These are phyloP conservation scores for Urochloa ruziziensis DNA, from an alignment of 176 grass and related monocot genomes.

Conservation along the genomic window DNA sequence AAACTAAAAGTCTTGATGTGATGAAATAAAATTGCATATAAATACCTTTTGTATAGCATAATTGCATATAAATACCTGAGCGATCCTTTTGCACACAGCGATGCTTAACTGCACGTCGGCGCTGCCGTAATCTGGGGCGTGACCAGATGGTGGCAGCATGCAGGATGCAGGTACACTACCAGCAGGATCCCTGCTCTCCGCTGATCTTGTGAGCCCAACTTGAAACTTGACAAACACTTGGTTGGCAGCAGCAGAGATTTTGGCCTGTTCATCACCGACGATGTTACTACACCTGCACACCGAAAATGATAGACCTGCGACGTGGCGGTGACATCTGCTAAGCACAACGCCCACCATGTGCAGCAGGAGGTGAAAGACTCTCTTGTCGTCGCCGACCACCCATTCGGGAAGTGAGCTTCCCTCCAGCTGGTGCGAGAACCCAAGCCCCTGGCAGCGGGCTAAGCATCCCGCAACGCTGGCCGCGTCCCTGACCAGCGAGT, in stretches of 20 bases:
- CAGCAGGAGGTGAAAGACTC: constrained; percentile 61
- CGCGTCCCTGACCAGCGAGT: constrained; percentile 29
- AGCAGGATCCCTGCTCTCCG: not conserved
- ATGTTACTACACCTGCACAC: not conserved
- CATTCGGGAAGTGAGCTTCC: constrained; percentile 10
- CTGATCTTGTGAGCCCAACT: constrained; percentile 3
- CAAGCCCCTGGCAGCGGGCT: constrained; percentile 13
- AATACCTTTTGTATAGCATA: too few relatives aligned
- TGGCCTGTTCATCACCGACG: not conserved
- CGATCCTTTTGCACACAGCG: constrained; percentile 48
- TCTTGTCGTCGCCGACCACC: constrained; percentile 65
- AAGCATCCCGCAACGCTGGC: constrained; percentile 34
- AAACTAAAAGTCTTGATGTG: too few relatives aligned
- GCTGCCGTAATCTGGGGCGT: not conserved
- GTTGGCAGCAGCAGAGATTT: constrained; percentile 22
- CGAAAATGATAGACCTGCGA: constrained; percentile 14
- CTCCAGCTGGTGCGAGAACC: constrained; percentile 22
- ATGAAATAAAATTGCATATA: not conserved
- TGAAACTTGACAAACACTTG: constrained; percentile 41
- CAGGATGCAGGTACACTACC: not conserved
- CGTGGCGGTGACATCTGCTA: not conserved
- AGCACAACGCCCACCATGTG: constrained; percentile 51
- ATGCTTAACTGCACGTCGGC: constrained; percentile 10
- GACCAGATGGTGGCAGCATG: not conserved
- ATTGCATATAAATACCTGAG: constrained; percentile 34